Evolutionary conservation across 441 rosid species (phyloP), one percentile per base, ranked within the genome.

Genomic region (Gossypium schwendimanii): DNA sequence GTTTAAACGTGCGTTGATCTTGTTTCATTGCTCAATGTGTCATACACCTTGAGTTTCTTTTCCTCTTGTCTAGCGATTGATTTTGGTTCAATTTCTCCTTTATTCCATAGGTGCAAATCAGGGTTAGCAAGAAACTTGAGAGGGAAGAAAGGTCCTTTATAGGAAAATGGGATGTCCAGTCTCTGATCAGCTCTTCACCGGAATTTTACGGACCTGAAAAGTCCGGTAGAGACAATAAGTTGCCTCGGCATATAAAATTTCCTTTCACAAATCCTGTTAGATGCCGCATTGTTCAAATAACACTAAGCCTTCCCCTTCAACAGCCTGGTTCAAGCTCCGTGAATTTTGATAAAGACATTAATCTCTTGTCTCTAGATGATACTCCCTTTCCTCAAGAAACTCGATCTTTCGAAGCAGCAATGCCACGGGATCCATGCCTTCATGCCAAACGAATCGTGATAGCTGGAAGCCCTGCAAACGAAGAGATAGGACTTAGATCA

Each of bases 101-200:
- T 80, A 31, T 70, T 74, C 73, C 26, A 75, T 83, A 94, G 98
- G 94, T 91, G 75, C 97, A 92, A 87, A 87, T 94, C 73, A 92
- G 96, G 97, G 97, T 90, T 6, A 84, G 99, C 83, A 92, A 86
- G 78, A 87, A 87, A 72, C 84, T 91, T 74, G 83, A 89, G 70
- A 88, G 78, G 84, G 97, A 92, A 87, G 93, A 88, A 75, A 87
- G 96, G 83, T 84, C 97, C 14, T 75, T 82, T 75, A 54, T 94
- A 84, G 99, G 99, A 73, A 91, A 94, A 76, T 94, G 99, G 98
- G 96, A 94, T 81, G 86, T 94, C 61, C 90, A 91, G 76, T 85
- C 94, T 81, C 77, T 86, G 57, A 70, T 81, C 67, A 77, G 77
- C 47, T 87, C 97, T 75, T 92, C 95, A 52, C 76, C 94, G 20